Percentiles rank a stretch among this genome's conserved stretches.
Conservation (phyloP, 148 eudicot genomes). For the Pharnaceum exiguum region DNA sequence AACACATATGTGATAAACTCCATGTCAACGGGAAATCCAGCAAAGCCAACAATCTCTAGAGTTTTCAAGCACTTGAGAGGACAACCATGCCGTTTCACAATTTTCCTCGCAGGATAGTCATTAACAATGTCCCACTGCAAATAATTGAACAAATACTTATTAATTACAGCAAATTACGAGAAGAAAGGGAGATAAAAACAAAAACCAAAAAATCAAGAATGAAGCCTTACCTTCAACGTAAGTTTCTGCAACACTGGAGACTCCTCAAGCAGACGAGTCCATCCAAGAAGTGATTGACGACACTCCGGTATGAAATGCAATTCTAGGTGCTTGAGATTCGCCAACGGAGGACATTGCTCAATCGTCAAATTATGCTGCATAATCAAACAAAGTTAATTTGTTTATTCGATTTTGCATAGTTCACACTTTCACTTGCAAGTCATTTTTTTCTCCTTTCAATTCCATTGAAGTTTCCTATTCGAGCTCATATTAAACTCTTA, state of each 20-base stretch:
- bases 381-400: not conserved
- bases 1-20: conserved; percentile 8
- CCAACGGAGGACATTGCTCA: not conserved
- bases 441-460: too few relatives aligned
- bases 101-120: too few relatives aligned
- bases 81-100: not conserved
- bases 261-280: not conserved
- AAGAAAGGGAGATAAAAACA: too few relatives aligned
- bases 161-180: too few relatives aligned
- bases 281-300: not conserved
- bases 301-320: not conserved
- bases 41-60: conserved; percentile 10
- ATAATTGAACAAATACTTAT: too few relatives aligned
- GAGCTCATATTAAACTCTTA: not conserved
- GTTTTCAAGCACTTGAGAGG: conserved; percentile 10
- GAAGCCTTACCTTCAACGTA: not conserved
- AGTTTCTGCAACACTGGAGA: not conserved
- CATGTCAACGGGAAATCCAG: not conserved
- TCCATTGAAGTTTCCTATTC: too few relatives aligned
- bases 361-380: not conserved
- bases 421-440: too few relatives aligned
- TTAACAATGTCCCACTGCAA: too few relatives aligned
- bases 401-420: too few relatives aligned
- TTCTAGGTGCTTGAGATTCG: not conserved
- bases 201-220: not conserved